phyloP scores from a whole-genome alignment of 2,329 filamentous ascomycete genomes.

The Penicillium vulpinum region DNA sequence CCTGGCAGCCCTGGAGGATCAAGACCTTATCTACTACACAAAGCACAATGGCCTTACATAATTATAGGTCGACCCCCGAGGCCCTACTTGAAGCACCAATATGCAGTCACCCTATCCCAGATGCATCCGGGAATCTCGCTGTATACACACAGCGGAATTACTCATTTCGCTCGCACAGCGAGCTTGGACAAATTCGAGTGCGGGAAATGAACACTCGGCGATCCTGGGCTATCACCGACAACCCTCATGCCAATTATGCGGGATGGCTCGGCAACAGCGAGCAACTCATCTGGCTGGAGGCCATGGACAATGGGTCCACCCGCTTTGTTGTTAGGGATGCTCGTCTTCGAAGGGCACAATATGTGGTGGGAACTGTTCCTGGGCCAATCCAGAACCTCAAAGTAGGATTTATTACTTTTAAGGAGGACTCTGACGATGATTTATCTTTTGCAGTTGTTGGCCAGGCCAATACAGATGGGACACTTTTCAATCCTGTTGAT shows the following conservation, averaged over 20 bases:
- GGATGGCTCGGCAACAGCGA: not conserved
- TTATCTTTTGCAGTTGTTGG: constrained; percentile 44
- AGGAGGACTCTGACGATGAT: constrained; percentile 36
- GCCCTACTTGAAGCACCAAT: not conserved
- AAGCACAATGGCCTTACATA: too few relatives aligned
- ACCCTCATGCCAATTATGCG: not conserved
- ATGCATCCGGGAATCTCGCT: not conserved
- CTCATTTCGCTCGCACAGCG: not conserved
- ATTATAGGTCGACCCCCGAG: too few relatives aligned
- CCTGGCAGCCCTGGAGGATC: too few relatives aligned
- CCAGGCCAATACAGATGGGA: constrained; percentile 48
- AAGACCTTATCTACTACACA: too few relatives aligned
- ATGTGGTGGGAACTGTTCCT: constrained; percentile 47
- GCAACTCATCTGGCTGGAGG: constrained; percentile 49
- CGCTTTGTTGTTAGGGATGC: constrained; percentile 46
- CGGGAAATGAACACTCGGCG: not conserved
- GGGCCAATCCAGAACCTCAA: constrained; percentile 50
- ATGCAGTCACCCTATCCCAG: not conserved
- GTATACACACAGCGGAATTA: not conserved
- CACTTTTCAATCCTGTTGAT: constrained; percentile 52
- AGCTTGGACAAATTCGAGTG: not conserved
- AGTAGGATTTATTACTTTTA: constrained; percentile 41
- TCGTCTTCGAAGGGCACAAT: constrained; percentile 40
- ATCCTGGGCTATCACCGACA: not conserved
- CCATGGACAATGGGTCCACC: constrained; percentile 47